Conservation (phyloP, 108 stramenopile species). For the Aurantiochytrium sp. region DNA sequence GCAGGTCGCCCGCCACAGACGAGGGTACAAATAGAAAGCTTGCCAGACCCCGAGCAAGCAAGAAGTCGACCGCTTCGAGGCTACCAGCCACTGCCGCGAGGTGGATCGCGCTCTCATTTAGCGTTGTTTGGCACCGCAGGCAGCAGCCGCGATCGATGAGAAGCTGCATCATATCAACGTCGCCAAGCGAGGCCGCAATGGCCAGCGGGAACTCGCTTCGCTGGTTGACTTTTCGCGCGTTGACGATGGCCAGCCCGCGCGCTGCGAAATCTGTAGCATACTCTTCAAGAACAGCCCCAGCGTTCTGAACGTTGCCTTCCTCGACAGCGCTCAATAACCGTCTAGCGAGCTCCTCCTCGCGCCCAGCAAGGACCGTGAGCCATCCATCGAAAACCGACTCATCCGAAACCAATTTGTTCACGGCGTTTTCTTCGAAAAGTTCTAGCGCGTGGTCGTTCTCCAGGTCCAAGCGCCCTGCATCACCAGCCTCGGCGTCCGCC, state of each 20-base stretch:
- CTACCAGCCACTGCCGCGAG: neutral
- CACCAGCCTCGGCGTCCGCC: too few species aligned
- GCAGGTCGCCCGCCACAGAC: neutral
- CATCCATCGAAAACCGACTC: neutral
- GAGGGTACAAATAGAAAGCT: neutral
- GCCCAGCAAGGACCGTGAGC: neutral
- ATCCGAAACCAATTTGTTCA: neutral
- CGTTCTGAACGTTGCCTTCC: neutral
- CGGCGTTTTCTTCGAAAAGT: neutral
- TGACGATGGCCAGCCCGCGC: neutral
- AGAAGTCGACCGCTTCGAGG: neutral
- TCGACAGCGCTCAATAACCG: neutral
- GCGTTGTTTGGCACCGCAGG: neutral
- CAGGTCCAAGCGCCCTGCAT: too few species aligned
- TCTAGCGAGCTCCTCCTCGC: neutral
- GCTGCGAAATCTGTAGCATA: neutral
- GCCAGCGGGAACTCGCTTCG: neutral
- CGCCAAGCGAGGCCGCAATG: neutral
- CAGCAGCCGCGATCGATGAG: neutral
- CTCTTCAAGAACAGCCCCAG: neutral
- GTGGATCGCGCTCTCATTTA: neutral
- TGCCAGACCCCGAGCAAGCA: neutral
- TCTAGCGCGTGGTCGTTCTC: neutral
- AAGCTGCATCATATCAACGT: neutral
- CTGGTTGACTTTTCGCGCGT: neutral